Conservation (phyloP, 805 yeast species). For the Wickerhamomyces strasburgensis region DNA sequence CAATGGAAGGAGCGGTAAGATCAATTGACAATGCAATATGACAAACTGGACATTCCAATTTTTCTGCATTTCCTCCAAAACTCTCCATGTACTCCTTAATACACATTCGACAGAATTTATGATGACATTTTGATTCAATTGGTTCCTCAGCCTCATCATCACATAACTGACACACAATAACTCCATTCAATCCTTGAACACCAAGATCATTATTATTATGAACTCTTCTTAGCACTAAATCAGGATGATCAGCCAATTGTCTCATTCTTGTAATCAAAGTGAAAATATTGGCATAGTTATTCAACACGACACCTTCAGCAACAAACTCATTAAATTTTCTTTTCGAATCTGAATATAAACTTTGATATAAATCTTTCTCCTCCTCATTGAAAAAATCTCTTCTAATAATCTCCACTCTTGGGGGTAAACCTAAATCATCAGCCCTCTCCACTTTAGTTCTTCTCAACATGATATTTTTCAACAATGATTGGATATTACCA, state of each 20-base stretch:
- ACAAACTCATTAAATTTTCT: slow-evolving; percentile 89
- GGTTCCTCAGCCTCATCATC: slow-evolving; percentile 99
- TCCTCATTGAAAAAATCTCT: slow-evolving; percentile 88
- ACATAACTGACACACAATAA: slow-evolving; percentile 83
- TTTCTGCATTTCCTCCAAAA: slow-evolving; percentile 52
- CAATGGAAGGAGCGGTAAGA: slow-evolving; percentile 78
- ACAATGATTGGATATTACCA: slow-evolving; percentile 63
- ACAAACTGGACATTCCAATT: slow-evolving; percentile 90
- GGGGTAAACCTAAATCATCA: slow-evolving; percentile 96
- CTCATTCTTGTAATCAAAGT: slow-evolving; percentile 96
- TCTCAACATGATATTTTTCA: slow-evolving; percentile 82
- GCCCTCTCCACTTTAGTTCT: slow-evolving; percentile 96
- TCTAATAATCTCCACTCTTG: slow-evolving; percentile 86
- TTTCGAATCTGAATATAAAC: slow-evolving; percentile 80
- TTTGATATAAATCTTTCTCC: slow-evolving; percentile 87
- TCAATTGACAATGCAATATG: slow-evolving; percentile 92
- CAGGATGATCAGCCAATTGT: slow-evolving; percentile 98
- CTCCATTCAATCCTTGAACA: slow-evolving; percentile 31
- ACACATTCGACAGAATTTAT: slow-evolving; percentile 89
- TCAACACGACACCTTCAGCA: slow-evolving; percentile 92
- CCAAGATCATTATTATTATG: slow-evolving; percentile 34
- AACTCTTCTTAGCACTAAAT: slow-evolving; percentile 75
- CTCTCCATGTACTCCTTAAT: slow-evolving; percentile 86
- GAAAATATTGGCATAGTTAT: slow-evolving; percentile 95
- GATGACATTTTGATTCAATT: slow-evolving; percentile 90